Percentiles rank a stretch among this genome's conserved stretches.
phyloP scores from a whole-genome alignment of 139 green algal species.

The Yamagishiella unicocca region DNA sequence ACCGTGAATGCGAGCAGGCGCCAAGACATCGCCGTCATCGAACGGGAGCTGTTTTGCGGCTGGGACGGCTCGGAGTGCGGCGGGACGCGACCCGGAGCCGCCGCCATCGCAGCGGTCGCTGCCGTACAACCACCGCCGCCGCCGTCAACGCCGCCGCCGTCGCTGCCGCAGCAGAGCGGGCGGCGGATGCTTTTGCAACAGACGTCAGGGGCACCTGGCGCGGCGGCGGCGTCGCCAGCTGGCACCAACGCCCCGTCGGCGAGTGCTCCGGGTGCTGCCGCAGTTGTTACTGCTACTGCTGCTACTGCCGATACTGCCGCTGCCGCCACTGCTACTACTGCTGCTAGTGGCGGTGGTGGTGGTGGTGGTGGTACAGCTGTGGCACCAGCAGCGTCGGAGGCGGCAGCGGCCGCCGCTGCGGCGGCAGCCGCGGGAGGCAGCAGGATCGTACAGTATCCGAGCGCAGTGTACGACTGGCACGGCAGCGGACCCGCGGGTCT shows the following conservation, averaged over 20 bases:
- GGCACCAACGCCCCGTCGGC: too few relatives aligned
- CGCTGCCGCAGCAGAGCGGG: neutral
- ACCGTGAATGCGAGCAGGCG: too few relatives aligned
- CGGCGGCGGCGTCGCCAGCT: too few relatives aligned
- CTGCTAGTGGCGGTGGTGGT: neutral
- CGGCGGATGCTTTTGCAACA: conserved; percentile 3
- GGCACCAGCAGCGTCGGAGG: neutral
- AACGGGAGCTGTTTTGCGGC: conserved; percentile 66
- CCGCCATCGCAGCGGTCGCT: neutral
- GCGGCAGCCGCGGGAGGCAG: neutral
- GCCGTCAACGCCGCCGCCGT: neutral
- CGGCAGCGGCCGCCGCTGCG: neutral
- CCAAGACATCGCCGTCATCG: neutral
- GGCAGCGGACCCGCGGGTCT: conserved; percentile 40
- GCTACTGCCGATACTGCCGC: too few relatives aligned
- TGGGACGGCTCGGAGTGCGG: conserved; percentile 51
- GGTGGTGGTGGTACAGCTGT: neutral
- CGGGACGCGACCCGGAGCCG: neutral
- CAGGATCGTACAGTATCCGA: conserved; percentile 56
- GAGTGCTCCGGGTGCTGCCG: too few relatives aligned
- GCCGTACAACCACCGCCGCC: neutral
- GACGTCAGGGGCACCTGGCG: too few relatives aligned
- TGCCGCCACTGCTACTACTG: too few relatives aligned
- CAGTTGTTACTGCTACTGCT: too few relatives aligned
- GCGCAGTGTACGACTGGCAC: conserved; percentile 71